Percentiles rank a stretch among this genome's conserved stretches.
phyloP scores from a whole-genome alignment of 495 filamentous ascomycete genomes.

The Podospora pseudocomata region DNA sequence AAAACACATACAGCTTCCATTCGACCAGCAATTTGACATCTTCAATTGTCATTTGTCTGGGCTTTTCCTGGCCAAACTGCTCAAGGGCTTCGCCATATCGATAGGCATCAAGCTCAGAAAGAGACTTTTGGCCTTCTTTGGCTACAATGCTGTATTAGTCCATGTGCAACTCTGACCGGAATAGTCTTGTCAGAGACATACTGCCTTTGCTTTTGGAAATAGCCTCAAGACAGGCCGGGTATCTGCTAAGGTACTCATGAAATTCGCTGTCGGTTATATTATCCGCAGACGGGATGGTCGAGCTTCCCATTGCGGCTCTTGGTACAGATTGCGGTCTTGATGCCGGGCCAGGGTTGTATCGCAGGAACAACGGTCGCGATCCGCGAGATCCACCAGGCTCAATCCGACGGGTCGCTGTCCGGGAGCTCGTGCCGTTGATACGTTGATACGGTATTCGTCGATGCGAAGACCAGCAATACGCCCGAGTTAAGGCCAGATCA shows the following conservation, averaged over 20 bases:
- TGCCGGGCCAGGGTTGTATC: constrained; percentile 23
- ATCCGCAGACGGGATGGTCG: constrained; percentile 27
- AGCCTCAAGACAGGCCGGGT: constrained; percentile 38
- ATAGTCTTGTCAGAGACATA: constrained; percentile 23
- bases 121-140: constrained; percentile 42
- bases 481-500: constrained; percentile 3
- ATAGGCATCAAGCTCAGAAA: constrained; percentile 47
- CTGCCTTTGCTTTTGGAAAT: constrained; percentile 41
- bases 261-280: constrained; percentile 38
- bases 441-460: constrained; percentile 7
- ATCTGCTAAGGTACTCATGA: constrained; percentile 30
- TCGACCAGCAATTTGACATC: constrained; percentile 57
- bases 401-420: constrained; percentile 15
- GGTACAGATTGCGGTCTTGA: constrained; percentile 8
- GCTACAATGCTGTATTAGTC: constrained; percentile 24
- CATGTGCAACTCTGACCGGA: neutral
- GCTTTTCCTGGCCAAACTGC: constrained; percentile 32
- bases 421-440: constrained; percentile 29
- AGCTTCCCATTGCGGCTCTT: constrained; percentile 30
- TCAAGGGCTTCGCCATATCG: constrained; percentile 44
- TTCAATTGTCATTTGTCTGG: constrained; percentile 36
- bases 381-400: constrained; percentile 12
- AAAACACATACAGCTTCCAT: constrained; percentile 67
- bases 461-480: neutral
- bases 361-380: constrained; percentile 16